phyloP scores from a whole-genome alignment of 192 early-diverging fungal species.

The Rhizophagus clarus region DNA sequence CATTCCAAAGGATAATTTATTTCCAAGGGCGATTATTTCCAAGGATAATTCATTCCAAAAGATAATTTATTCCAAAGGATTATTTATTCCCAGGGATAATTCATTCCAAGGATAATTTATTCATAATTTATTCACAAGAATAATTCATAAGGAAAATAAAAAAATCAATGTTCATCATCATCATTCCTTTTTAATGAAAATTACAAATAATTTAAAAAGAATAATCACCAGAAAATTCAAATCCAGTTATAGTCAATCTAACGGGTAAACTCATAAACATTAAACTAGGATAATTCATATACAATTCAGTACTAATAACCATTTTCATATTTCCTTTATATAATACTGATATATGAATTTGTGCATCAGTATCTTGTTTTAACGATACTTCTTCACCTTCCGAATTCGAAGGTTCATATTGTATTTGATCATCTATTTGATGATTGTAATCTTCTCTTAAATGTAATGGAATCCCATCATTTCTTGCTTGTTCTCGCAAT shows the following conservation, averaged over 20 bases:
- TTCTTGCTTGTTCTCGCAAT: background rate
- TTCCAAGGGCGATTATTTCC: no score
- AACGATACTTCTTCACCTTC: conserved; percentile 12
- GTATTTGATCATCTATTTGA: background rate
- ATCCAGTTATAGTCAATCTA: conserved; percentile 64
- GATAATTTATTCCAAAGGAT: no score
- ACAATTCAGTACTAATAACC: conserved; percentile 65
- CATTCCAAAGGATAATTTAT: no score
- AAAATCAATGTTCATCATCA: background rate
- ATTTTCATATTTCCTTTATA: conserved; percentile 78
- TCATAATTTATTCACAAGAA: no score
- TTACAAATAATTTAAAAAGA: background rate
- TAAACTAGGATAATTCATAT: conserved; percentile 75
- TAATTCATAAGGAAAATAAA: no score
- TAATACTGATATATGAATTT: conserved; percentile 60
- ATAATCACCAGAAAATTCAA: conserved; percentile 63
- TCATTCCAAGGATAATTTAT: no score
- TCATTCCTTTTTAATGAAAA: background rate
- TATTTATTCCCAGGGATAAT: no score
- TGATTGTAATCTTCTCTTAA: background rate
- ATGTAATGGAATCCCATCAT: background rate
- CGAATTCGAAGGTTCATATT: background rate
- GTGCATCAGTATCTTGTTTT: conserved; percentile 66
- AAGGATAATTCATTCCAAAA: no score
- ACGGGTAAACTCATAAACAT: conserved; percentile 78